Percentiles rank a stretch among this genome's conserved stretches.
These are phyloP conservation scores for Scutellaria minor DNA, from an alignment of 257 asterid genomes.

Conservation along the genomic window DNA sequence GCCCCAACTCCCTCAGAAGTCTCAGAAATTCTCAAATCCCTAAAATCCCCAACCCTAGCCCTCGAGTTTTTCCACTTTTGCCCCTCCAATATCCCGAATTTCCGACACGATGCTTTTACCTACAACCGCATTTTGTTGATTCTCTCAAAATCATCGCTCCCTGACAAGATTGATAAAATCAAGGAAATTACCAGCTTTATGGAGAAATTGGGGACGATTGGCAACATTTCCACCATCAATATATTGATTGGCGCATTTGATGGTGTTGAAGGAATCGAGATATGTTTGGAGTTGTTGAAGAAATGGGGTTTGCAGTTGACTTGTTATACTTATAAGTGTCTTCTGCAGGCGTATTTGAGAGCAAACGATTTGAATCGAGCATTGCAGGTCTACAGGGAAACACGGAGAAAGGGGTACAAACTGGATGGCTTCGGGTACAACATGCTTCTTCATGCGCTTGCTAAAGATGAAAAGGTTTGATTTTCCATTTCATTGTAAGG, in stretches of 20 bases:
- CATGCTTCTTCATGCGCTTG: constrained; percentile 87
- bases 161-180: constrained; percentile 52
- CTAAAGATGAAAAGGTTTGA: constrained; percentile 76
- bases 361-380: constrained; percentile 55
- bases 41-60: constrained; percentile 71
- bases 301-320: constrained; percentile 79
- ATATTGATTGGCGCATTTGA: constrained; percentile 68
- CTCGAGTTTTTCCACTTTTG: constrained; percentile 77
- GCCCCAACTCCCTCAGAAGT: constrained; percentile 70
- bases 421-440: constrained; percentile 81
- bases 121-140: constrained; percentile 74
- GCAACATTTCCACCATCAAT: constrained; percentile 87
- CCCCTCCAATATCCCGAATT: constrained; percentile 59
- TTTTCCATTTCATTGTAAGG: background rate
- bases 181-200: constrained; percentile 43
- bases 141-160: constrained; percentile 60
- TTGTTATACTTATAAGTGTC: constrained; percentile 85
- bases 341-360: constrained; percentile 83
- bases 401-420: constrained; percentile 68
- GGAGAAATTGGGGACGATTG: constrained; percentile 49
- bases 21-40: constrained; percentile 78
- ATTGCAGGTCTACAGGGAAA: constrained; percentile 52
- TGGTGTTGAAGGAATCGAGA: constrained; percentile 60
- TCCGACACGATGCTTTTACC: constrained; percentile 80
- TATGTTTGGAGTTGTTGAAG: constrained; percentile 70